Evolutionary conservation across 179 eudicot species (phyloP), one percentile per base, ranked within the genome.

Genomic region (Actinidia arguta): DNA sequence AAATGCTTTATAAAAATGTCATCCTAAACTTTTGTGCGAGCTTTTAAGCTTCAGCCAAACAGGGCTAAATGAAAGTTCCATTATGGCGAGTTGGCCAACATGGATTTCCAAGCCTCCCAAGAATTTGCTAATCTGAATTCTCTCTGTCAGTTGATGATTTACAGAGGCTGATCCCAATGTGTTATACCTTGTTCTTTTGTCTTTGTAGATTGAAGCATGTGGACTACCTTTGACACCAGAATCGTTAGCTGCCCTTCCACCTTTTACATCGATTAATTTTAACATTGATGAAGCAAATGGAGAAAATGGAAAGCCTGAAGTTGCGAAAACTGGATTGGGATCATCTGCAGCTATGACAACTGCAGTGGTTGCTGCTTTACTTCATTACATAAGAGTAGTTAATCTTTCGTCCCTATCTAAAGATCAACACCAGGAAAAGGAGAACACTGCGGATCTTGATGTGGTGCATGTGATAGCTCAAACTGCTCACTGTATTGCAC

Each of bases 291-390:
- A 91, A 82, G 82, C 89, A 71, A 87, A 87, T 81, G 91, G 88
- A 17, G 84, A 81, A 63, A 87, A 84, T 75, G 71, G 93, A 83
- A 95, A 94, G 79, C 98, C 98, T 74, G 97, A 97, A 87, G 99
- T 97, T 81, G 98, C 99, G 82, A 95, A 95, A 87, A 97, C 99
- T 64, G 99, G 99, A 52, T 82, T 97, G 81, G 99, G 99, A 69
- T 97, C 98, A 70, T 97, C 99, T 87, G 98, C 98, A 51, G 98
- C 99, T 74, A 95, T 97, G 99, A 97, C 98, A 73, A 93, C 98
- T 64, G 99, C 98, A 64, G 98, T 97, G 61, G 97, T 94, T 86
- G 97, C 98, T 81, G 94, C 97, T 80, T 91, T 95, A 80, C 98
- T 95, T 82, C 96, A 97, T 88, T 95, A 97, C 85, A 87, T 95